Evolutionary conservation across 192 early-diverging fungal species (phyloP), one percentile per base, ranked within the genome.

Genomic region (Coemansia sp.): DNA sequence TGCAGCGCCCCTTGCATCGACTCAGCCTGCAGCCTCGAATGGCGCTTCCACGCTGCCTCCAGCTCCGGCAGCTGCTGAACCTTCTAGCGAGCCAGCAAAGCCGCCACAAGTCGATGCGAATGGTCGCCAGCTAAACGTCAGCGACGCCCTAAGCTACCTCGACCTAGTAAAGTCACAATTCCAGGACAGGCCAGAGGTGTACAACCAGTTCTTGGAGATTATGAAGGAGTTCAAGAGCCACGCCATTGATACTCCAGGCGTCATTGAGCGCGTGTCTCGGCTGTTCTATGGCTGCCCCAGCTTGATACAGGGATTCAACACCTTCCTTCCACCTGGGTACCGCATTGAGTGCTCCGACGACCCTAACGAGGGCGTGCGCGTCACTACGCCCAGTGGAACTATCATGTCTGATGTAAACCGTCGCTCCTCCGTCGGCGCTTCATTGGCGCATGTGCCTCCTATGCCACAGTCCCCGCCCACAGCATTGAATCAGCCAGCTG

Each of bases 181-280:
- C 68, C 85, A 88, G 40, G 90, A 95, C 64, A 89, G 94, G 9
- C 95, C 96, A 3, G 94, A 97, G 56, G 95, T 98, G 6, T 99
- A 99, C 83, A 98, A 97, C 72, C 87, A 89, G 59, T 99, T 99
- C 78, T 63, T 99, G 73, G 97, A 98, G 75, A 98, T 98, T 38
- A 99, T 99, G 98, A 98, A 98, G 85, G 98, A 99, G 74, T 99
- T 99, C 71, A 98, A 98, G 79, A 92, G 93, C 68, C 95, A 97
- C 73, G 86, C 79, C 4, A 95, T 99, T 61, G 95, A 98, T 66
- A 99, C 98, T 2, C 96, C 96, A 1, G 96, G 94, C 25, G 98
- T 99, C 7, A 99, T 99, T 79, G 89, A 93, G 20, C 92, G 98
- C 36, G 98, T 99, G 6, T 98, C 98, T 39, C 90, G 83, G n/a